Conservation (phyloP, 176 grass and related monocot species). For the Bonia amplexicaulis region DNA sequence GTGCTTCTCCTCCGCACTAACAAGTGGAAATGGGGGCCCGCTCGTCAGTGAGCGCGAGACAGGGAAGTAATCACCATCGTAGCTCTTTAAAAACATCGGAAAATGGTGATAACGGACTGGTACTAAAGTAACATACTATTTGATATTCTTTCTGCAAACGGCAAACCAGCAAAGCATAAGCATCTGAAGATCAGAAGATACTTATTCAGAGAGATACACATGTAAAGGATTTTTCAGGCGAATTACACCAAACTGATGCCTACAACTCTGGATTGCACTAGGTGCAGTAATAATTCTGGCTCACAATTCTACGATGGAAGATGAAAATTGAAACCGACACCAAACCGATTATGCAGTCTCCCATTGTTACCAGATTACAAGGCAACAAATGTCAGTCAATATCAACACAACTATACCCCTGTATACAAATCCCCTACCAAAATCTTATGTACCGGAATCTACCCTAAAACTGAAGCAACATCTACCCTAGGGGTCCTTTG, state of each 20-base stretch:
- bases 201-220: neutral
- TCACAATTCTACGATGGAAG: neutral
- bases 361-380: constrained; percentile 31
- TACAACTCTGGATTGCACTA: neutral
- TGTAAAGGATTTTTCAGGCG: neutral
- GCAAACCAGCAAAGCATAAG: neutral
- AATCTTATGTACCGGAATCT: constrained; percentile 74
- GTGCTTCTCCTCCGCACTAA: too few species aligned
- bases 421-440: constrained; percentile 58
- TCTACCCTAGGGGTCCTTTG: constrained; percentile 33
- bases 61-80: neutral
- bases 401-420: constrained; percentile 54
- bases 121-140: neutral
- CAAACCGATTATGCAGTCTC: constrained; percentile 29
- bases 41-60: too few species aligned
- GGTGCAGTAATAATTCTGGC: too few species aligned
- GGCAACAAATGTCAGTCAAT: constrained; percentile 17
- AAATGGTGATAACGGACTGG: neutral
- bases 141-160: neutral
- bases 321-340: neutral
- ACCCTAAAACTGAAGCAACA: constrained; percentile 39
- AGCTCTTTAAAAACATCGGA: neutral
- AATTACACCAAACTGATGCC: neutral
- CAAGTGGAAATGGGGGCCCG: too few species aligned
- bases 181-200: neutral